Evolutionary conservation across 176 grass and related monocot species (phyloP), one percentile per base, ranked within the genome.

Genomic region (Chloris gayana): DNA sequence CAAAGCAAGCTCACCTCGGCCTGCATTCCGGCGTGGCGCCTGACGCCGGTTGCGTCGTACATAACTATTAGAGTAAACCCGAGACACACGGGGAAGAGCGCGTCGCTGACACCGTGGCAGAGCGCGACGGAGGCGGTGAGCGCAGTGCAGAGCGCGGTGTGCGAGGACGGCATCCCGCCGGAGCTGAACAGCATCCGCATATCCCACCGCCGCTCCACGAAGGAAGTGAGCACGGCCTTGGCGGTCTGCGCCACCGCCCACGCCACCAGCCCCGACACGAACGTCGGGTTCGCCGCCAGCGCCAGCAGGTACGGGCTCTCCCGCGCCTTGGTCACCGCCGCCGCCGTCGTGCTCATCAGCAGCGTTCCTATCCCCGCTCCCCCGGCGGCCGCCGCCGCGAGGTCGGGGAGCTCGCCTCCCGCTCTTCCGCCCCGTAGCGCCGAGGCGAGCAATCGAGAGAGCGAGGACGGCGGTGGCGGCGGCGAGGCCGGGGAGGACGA

Each of bases 111-210:
- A 21, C 96, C 96, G 80, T 98, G 96, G 86, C 92, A 93, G 59
- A 98, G 87, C 18, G 92, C 96, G 67, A 98, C 90, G 39, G 96
- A 95, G 0, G 96, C 84, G 9, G 96, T 95, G 64, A 98, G 88
- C 82, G 96, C 96, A 14, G 84, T 98, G 77, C 96, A 95, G 37
- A 98, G 88, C 73, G 92, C 90, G 12, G 92, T 93, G 82, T 98
- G 96, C 18, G 96, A 98, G 67, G 96, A 98, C 47, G 96, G 96
- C 96, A 98, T 98, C 54, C 92, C 96, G 7, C 96, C 96, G 59
- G 87, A 98, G 74, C 92, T 93, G 77, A 93, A 93, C 29, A 98
- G 74, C 88, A 95, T 86, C 78, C 92, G 73, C 45, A 76, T 74
- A 83, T 89, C 90, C 92, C 96, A 93, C 75, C 91, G 91, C 82